These are phyloP conservation scores for Medicago lupulina DNA, from an alignment of 306 rosid genomes.

Conservation along the genomic window DNA sequence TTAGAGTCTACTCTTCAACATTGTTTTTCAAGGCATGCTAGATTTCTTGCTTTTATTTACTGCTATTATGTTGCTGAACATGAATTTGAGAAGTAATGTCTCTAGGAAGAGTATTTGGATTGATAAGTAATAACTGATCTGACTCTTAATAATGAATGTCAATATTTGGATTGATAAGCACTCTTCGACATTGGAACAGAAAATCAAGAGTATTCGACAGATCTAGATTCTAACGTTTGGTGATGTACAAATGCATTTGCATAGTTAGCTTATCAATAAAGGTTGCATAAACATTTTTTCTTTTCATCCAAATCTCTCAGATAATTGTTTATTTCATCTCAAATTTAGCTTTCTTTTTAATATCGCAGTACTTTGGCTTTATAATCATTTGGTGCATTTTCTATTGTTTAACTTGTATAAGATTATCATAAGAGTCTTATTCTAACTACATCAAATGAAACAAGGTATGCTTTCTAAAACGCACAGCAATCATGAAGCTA, in stretches of 20 bases:
- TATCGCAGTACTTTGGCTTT: background rate
- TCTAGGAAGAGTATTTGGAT: slow-evolving; percentile 69
- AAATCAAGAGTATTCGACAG: background rate
- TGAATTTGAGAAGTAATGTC: slow-evolving; percentile 67
- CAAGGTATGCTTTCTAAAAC: no score
- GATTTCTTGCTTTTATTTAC: slow-evolving; percentile 1
- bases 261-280: no score
- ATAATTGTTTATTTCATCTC: background rate
- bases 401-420: no score
- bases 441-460: no score
- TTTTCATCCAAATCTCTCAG: background rate
- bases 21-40: background rate
- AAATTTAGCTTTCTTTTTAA: background rate
- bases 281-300: background rate
- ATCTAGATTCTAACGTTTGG: background rate
- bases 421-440: no score
- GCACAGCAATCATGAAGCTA: background rate
- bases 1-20: slow-evolving; percentile 32
- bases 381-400: background rate
- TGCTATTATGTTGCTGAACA: slow-evolving; percentile 18
- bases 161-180: background rate
- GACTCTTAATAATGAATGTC: background rate
- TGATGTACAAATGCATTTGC: background rate
- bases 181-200: background rate
- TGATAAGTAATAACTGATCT: slow-evolving; percentile 68